Percentiles rank a stretch among this genome's conserved stretches.
Evolutionary conservation across 2,329 filamentous ascomycete species (phyloP).

Genomic region (Talaromyces sp.): DNA sequence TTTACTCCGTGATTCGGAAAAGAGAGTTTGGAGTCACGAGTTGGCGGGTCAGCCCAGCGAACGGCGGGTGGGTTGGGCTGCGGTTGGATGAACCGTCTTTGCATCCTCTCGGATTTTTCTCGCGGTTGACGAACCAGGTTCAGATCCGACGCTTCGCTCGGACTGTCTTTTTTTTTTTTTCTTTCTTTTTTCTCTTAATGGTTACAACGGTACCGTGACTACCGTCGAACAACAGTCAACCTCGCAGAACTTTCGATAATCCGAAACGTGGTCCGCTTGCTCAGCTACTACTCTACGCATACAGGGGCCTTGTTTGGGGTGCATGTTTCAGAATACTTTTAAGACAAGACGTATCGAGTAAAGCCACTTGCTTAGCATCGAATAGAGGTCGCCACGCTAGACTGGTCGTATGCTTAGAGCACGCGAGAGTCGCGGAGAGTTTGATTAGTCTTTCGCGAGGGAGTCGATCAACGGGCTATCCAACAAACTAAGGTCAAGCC

Average conservation of each 20-base stretch:
- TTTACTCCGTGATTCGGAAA: constrained; percentile 4
- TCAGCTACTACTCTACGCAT: background rate
- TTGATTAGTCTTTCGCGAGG: background rate
- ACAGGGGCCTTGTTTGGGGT: constrained; percentile 3
- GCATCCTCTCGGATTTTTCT: background rate
- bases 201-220: background rate
- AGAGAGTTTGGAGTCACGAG: constrained; percentile 13
- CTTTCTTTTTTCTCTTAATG: background rate
- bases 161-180: background rate
- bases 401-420: background rate
- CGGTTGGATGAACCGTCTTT: background rate
- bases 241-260: background rate
- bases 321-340: constrained; percentile 4
- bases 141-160: background rate
- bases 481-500: background rate
- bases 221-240: background rate
- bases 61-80: background rate
- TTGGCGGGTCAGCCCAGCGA: constrained; percentile 11
- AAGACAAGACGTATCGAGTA: background rate
- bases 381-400: constrained; percentile 1
- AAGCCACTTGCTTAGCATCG: background rate
- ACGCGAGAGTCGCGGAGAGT: background rate
- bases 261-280: background rate
- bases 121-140: background rate
- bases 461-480: background rate